Conservation (phyloP, 805 yeast genomes). For the Ogataea degrootiae region DNA sequence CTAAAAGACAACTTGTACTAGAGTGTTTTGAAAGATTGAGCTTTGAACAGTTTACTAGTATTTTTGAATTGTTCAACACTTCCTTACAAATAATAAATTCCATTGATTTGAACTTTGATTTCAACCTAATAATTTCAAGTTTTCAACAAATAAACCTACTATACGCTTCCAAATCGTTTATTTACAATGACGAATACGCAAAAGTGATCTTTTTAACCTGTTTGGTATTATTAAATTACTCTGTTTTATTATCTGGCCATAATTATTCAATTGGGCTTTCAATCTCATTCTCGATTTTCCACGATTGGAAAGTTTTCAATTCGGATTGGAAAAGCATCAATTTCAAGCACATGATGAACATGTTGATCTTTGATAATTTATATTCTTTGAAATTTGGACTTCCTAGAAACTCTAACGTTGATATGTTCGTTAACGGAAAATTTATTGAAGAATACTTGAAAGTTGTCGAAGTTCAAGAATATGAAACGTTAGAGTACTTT, state of each 20-base stretch:
- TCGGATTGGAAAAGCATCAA: slow-evolving; percentile 17
- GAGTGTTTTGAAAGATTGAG: slow-evolving; percentile 23
- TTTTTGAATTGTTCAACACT: slow-evolving; percentile 38
- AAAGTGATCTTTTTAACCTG: slow-evolving; percentile 34
- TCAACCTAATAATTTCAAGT: slow-evolving; percentile 31
- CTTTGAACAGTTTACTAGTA: slow-evolving; percentile 25
- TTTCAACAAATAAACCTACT: slow-evolving; percentile 33
- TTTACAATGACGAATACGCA: slow-evolving; percentile 24
- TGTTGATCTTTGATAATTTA: slow-evolving; percentile 47
- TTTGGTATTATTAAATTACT: slow-evolving; percentile 46
- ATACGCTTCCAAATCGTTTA: slow-evolving; percentile 32
- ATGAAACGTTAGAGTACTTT: slow-evolving; percentile 18
- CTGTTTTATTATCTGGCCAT: slow-evolving; percentile 55
- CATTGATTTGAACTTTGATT: slow-evolving; percentile 20
- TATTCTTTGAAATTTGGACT: slow-evolving; percentile 49
- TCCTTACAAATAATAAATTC: slow-evolving; percentile 36
- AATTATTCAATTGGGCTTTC: slow-evolving; percentile 55
- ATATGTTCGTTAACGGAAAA: slow-evolving; percentile 13
- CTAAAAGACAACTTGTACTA: slow-evolving; percentile 29
- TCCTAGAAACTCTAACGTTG: slow-evolving; percentile 23
- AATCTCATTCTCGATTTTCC: slow-evolving; percentile 48
- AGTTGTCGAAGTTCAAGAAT: slow-evolving; percentile 7
- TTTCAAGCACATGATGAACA: slow-evolving; percentile 37
- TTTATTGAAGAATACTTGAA: slow-evolving; percentile 16
- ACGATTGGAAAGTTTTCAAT: slow-evolving; percentile 51